Base-by-base conservation (phyloP, 352 stramenopile species). In the Globisporangium acanthophoron region DNA sequence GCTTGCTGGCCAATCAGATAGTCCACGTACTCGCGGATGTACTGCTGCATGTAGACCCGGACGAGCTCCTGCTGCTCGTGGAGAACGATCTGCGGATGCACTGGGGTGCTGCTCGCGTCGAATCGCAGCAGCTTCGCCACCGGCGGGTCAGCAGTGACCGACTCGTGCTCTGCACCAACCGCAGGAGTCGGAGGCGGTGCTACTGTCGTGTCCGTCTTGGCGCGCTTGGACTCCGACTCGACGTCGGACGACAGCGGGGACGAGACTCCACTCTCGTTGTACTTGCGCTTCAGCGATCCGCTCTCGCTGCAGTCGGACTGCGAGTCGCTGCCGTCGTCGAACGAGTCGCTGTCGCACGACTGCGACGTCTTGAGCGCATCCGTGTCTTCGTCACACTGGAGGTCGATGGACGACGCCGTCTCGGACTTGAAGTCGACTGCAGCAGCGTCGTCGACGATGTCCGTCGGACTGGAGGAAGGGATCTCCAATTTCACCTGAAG, bases 331-430 rank as follows among this genome's bases (percentile, higher is more conserved):
- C 68, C 70, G 15, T 85, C 76, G 27, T 86, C 75, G 27, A 64
- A 81, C 58, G 78, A 75, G 48, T 89, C 78, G 41, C 68, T 88
- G 33, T 88, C 78, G 21, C 70, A 85, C 0, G 82, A 85, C 58
- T 87, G 70, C 2, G 82, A 73, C 8, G 76, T 85, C 57, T 81
- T 80, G 46, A 76, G 58, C 5, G 54, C 56, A 21, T 71, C 55
- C 6, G 54, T 51, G 12, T 67, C 60, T 52, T 59, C 54, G 24
- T 64, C 40, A 20, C 59, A 65, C 49, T 56, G 21, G 47, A 65
- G 52, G 40, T 41, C 41, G 24, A 58, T 55, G 33, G 45, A 44
- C 50, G 56, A 27, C 18, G 46, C 21, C 20, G 49, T 31, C 39
- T 43, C 50, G 3, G 20, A 37, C 16, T 59, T 59, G 37, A 48